phyloP scores from a whole-genome alignment of 2,329 filamentous ascomycete genomes.

The Paraconiothyrium sp. region DNA sequence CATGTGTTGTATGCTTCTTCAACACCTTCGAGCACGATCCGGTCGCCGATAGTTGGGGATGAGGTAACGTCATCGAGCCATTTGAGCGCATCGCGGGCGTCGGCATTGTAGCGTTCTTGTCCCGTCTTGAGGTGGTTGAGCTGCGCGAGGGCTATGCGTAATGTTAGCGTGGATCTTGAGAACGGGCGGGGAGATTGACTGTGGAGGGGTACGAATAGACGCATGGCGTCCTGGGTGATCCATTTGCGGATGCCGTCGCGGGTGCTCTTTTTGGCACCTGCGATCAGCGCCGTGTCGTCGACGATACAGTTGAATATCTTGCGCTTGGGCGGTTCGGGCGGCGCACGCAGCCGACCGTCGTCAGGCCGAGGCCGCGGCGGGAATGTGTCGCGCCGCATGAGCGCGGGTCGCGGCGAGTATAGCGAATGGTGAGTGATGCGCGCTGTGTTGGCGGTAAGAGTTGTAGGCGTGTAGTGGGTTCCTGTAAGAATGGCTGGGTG shows the following conservation, averaged over 20 bases:
- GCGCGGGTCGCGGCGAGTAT: slow-evolving; percentile 18
- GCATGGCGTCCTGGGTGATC: slow-evolving; percentile 59
- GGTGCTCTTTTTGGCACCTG: slow-evolving; percentile 61
- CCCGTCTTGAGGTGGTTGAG: slow-evolving; percentile 56
- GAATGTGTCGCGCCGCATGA: slow-evolving; percentile 45
- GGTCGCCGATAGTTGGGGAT: slow-evolving; percentile 48
- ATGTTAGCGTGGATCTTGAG: slow-evolving; percentile 30
- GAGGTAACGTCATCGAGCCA: slow-evolving; percentile 64
- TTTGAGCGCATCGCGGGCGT: slow-evolving; percentile 59
- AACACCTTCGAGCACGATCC: slow-evolving; percentile 58
- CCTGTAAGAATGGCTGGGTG: slow-evolving; percentile 16
- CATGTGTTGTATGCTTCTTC: slow-evolving; percentile 59
- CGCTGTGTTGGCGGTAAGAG: slow-evolving; percentile 1
- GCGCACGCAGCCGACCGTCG: slow-evolving; percentile 33
- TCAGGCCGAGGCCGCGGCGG: slow-evolving; percentile 42
- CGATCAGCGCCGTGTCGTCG: slow-evolving; percentile 61
- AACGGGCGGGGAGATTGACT: slow-evolving; percentile 48
- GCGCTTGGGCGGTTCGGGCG: slow-evolving; percentile 46
- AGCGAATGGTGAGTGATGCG: slow-evolving; percentile 18
- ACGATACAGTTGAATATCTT: slow-evolving; percentile 65
- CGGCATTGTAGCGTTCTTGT: slow-evolving; percentile 53
- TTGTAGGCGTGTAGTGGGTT: slow-evolving; percentile 1
- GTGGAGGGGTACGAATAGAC: slow-evolving; percentile 61
- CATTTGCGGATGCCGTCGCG: slow-evolving; percentile 63
- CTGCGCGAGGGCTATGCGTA: slow-evolving; percentile 54